A percentile compares a stretch with the other conserved stretches of the same genome.
Conservation (phyloP, 257 asterid genomes). For the Solanum corneliomulleri region DNA sequence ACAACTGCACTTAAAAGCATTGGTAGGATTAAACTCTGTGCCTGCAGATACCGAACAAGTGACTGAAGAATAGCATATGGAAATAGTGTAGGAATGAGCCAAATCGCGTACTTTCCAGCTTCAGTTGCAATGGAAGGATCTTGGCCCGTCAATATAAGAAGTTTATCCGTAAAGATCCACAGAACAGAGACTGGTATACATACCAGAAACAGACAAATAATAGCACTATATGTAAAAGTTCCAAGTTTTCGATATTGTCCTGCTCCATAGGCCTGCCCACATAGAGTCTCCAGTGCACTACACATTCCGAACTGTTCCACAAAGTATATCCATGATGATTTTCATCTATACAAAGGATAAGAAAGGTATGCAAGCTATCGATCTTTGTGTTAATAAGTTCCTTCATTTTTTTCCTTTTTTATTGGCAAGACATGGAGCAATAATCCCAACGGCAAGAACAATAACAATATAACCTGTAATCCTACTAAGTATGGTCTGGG, state of each 20-base stretch:
- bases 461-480: too few species aligned
- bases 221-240: constrained; percentile 37
- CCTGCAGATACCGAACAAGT: constrained; percentile 55
- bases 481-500: too few species aligned
- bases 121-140: constrained; percentile 55
- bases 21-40: constrained; percentile 64
- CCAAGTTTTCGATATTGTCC: constrained; percentile 56
- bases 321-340: background rate
- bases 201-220: constrained; percentile 39
- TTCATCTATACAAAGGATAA: background rate
- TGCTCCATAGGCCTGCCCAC: constrained; percentile 92
- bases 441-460: background rate
- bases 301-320: constrained; percentile 63
- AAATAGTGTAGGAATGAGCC: constrained; percentile 65
- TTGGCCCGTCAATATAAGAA: constrained; percentile 49
- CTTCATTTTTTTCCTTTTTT: background rate
- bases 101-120: constrained; percentile 53
- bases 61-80: constrained; percentile 71
- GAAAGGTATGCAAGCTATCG: background rate
- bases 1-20: constrained; percentile 59
- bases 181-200: constrained; percentile 54
- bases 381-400: background rate
- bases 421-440: background rate
- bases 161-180: constrained; percentile 50
- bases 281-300: constrained; percentile 77